phyloP scores from a whole-genome alignment of 1,139 yeast species.

The Kurtzmaniella quercitrusa region DNA sequence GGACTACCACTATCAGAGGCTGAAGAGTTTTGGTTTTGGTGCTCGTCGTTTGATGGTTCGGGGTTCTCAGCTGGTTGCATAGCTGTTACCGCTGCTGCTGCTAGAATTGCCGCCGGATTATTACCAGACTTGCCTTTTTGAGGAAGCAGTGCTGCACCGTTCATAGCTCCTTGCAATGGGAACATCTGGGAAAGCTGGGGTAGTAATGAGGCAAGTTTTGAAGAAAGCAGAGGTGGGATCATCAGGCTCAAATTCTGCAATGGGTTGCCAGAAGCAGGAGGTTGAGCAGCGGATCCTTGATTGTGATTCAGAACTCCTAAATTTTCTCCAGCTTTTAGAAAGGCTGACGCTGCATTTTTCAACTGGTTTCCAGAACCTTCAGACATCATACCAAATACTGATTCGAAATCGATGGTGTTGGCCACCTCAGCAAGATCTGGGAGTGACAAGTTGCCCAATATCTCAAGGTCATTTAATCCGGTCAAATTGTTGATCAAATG shows the following conservation, averaged over 20 bases:
- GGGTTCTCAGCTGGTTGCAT: not conserved
- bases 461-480: slow-evolving; percentile 32
- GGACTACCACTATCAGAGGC: slow-evolving; percentile 1
- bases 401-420: slow-evolving; percentile 40
- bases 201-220: not conserved
- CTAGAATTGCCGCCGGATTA: slow-evolving; percentile 2
- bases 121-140: not conserved
- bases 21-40: not conserved
- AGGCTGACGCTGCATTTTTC: slow-evolving; percentile 6
- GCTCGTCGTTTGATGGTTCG: not conserved
- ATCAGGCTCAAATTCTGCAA: slow-evolving; percentile 15
- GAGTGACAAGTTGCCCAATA: slow-evolving; percentile 34
- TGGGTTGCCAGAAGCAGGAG: slow-evolving; percentile 1
- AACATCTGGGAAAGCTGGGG: not conserved
- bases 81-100: slow-evolving; percentile 3
- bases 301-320: slow-evolving; percentile 6
- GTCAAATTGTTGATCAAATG: slow-evolving; percentile 42
- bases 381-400: slow-evolving; percentile 29
- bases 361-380: slow-evolving; percentile 5
- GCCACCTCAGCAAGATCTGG: slow-evolving; percentile 43
- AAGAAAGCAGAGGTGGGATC: slow-evolving; percentile 12
- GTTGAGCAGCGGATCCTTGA: slow-evolving; percentile 17
- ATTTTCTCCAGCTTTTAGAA: slow-evolving; percentile 5
- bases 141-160: slow-evolving; percentile 3
- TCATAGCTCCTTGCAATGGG: not conserved